These are phyloP conservation scores for Naganishia onofrii DNA, from an alignment of 768 basidiomycete species.

Conservation along the genomic window DNA sequence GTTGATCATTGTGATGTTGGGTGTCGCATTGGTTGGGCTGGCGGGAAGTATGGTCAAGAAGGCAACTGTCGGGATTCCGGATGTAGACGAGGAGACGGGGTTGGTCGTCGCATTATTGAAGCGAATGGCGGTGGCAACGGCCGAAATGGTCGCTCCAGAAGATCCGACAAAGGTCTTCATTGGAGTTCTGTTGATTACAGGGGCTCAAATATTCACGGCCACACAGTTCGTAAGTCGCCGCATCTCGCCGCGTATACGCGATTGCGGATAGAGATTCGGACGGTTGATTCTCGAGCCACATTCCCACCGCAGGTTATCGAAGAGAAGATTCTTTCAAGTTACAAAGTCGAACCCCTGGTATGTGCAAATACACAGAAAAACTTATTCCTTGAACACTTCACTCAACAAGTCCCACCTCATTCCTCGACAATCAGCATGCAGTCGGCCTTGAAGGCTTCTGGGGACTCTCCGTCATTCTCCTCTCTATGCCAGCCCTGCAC, in stretches of 20 bases:
- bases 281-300: neutral
- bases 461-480: slow-evolving; percentile 72
- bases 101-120: slow-evolving; percentile 6
- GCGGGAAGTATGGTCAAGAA: slow-evolving; percentile 82
- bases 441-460: slow-evolving; percentile 95
- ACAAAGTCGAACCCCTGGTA: slow-evolving; percentile 79
- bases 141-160: slow-evolving; percentile 47
- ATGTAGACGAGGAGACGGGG: slow-evolving; percentile 2
- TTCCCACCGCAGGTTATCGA: slow-evolving; percentile 64
- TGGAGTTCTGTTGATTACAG: slow-evolving; percentile 84
- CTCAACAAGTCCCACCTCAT: neutral
- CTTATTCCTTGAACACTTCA: neutral
- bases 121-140: slow-evolving; percentile 18
- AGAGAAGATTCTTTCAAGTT: slow-evolving; percentile 89
- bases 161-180: slow-evolving; percentile 49
- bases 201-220: slow-evolving; percentile 80
- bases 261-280: neutral
- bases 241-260: neutral
- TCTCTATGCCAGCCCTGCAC: slow-evolving; percentile 72
- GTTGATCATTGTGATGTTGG: slow-evolving; percentile 68
- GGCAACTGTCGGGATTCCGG: slow-evolving; percentile 50
- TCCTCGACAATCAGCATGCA: slow-evolving; percentile 56
- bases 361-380: slow-evolving; percentile 20
- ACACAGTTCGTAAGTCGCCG: slow-evolving; percentile 43
- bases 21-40: slow-evolving; percentile 63